Base-by-base conservation (phyloP, 2,329 filamentous ascomycete genomes). In the Tolypocladium ovalisporum region DNA sequence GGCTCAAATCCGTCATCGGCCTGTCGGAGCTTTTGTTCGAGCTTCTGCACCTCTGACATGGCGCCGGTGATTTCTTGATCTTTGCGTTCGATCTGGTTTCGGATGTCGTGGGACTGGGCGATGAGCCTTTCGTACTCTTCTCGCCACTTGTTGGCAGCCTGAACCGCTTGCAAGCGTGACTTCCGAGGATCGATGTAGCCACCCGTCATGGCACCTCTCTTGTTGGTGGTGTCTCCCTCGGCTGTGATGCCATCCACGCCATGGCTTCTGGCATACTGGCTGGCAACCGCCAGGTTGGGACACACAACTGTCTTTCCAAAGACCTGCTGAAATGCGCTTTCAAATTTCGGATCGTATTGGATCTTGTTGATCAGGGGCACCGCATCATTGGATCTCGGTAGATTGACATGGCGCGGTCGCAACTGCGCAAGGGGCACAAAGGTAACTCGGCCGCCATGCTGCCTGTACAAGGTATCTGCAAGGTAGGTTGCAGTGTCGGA, bases 271-370 rank as follows among this genome's bases (percentile, higher is more conserved):
- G 94, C 90, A 69, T 97, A 97, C 67, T 97, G 91, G 15, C 88
- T 84, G 53, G 92, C 94, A 58, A 96, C 84, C 54, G 89, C 84
- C 61, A 99, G 76, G 63, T 90, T 96, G 3, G 93, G 92, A 64
- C 94, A 97, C 57, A 99, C 88, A 55, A 99, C 90, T 0, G 90
- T 94, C 71, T 90, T 95, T 52, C 92, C 94, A 73, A 99, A 99
- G 0, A 99, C 90, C 68, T 97, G 92, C 67, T 89, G 86, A 70
- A 99, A 94, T 0, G 94, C 94, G 65, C 84, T 87, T 58, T 95
- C 90, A 64, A 87, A 97, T 60, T 76, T 79, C 1, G 79, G 67
- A 55, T 97, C 88, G 67, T 87, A 99, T 54, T 84, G 81, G 59
- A 97, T 82, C 72, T 95, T 96, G 66, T 85, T 87, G 57, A 97